Percentiles rank a stretch among this genome's conserved stretches.
Conservation (phyloP, 805 yeast species). For the Saccharomyces jurei region DNA sequence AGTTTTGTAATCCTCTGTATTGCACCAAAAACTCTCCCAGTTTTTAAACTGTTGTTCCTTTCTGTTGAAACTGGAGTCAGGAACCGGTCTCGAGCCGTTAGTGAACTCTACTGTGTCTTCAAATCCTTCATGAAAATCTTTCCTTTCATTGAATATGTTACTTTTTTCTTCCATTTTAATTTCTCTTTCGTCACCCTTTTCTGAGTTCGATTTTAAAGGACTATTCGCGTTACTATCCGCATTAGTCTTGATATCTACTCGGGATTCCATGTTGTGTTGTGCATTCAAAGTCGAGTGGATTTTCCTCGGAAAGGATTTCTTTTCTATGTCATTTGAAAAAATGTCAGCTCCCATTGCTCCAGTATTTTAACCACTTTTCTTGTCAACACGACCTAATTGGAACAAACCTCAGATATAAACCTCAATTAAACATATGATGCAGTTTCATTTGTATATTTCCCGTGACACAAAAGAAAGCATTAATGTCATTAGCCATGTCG, state of each 20-base stretch:
- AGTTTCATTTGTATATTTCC: background rate
- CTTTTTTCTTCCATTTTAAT: background rate
- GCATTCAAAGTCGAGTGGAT: background rate
- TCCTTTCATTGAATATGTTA: background rate
- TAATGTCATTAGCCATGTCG: background rate
- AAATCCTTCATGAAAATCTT: background rate
- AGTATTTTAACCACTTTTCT: background rate
- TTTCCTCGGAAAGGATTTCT: background rate
- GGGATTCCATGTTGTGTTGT: background rate
- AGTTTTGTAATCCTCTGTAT: background rate
- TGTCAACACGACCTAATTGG: background rate
- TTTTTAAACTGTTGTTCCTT: background rate
- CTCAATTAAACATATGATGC: background rate
- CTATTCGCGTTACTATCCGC: background rate
- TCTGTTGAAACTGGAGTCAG: background rate
- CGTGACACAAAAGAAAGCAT: background rate
- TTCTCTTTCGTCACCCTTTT: background rate
- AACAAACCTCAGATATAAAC: background rate
- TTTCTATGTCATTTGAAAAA: background rate
- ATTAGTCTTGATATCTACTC: background rate
- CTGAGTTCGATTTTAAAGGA: background rate
- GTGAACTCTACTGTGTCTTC: background rate
- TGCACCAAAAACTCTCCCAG: background rate
- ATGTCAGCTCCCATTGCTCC: background rate
- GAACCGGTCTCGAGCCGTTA: background rate